Evolutionary conservation across 176 grass and related monocot genomes (phyloP).

Genomic region (Areca catechu): DNA sequence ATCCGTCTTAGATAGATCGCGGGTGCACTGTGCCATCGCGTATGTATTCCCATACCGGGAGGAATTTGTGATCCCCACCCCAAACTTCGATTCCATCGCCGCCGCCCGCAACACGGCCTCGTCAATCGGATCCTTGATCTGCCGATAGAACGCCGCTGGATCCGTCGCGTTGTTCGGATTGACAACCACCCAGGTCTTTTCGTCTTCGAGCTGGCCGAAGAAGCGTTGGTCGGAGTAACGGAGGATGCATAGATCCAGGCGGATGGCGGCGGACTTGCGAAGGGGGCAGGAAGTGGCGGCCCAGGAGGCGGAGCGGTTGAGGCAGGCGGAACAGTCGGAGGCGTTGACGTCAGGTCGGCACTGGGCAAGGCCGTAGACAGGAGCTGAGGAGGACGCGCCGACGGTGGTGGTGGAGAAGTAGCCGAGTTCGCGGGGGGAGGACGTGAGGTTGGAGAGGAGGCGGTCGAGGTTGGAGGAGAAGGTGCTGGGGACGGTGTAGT

Average conservation of each 20-base stretch:
- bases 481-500: slow-evolving; percentile 34
- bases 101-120: not conserved
- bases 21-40: not conserved
- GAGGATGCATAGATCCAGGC: not conserved
- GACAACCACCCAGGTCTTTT: not conserved
- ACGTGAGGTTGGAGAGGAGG: slow-evolving; percentile 29
- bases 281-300: not conserved
- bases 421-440: not conserved
- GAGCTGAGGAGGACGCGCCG: slow-evolving; percentile 11
- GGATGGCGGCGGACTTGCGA: not conserved
- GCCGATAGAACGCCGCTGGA: too few relatives aligned
- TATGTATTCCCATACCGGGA: not conserved
- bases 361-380: slow-evolving; percentile 8
- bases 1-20: not conserved
- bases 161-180: too few relatives aligned
- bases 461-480: slow-evolving; percentile 42
- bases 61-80: not conserved
- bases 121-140: too few relatives aligned
- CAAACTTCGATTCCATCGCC: not conserved
- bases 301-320: not conserved
- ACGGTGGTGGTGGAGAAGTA: slow-evolving; percentile 4
- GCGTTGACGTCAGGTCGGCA: slow-evolving; percentile 34
- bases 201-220: not conserved
- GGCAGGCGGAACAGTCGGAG: slow-evolving; percentile 10
- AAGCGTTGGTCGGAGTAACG: slow-evolving; percentile 1